Percentiles rank a stretch among this genome's conserved stretches.
phyloP scores from a whole-genome alignment of 371 early-diverging fungal genomes.

The Mucor racemosus region DNA sequence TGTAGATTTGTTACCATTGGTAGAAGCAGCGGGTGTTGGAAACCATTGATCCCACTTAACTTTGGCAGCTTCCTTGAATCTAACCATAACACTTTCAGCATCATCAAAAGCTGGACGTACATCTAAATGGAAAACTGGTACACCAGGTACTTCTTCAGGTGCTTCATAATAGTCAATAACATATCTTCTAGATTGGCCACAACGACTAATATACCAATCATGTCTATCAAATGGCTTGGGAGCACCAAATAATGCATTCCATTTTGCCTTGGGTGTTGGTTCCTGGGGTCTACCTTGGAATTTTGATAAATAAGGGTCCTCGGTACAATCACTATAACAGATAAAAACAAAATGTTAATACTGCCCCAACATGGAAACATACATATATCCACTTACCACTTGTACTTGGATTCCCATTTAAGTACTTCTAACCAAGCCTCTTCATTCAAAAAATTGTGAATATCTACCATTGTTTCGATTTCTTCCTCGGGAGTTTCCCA shows the following conservation, averaged over 20 bases:
- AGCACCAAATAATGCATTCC: slow-evolving; percentile 63
- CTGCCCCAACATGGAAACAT: no score
- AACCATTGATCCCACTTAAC: slow-evolving; percentile 53
- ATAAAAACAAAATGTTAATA: neutral
- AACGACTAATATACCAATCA: slow-evolving; percentile 79
- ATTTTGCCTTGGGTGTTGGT: slow-evolving; percentile 77
- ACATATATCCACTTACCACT: slow-evolving; percentile 54
- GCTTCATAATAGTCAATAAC: slow-evolving; percentile 83
- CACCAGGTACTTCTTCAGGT: slow-evolving; percentile 64
- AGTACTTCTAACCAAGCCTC: slow-evolving; percentile 92
- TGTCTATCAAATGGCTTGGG: slow-evolving; percentile 81
- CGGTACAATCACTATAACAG: slow-evolving; percentile 56
- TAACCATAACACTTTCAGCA: slow-evolving; percentile 60
- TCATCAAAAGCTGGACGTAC: slow-evolving; percentile 85
- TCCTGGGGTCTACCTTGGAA: slow-evolving; percentile 86
- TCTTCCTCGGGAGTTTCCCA: slow-evolving; percentile 92
- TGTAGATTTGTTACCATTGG: neutral
- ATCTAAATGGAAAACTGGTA: slow-evolving; percentile 81
- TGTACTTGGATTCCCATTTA: slow-evolving; percentile 86
- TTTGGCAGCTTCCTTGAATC: slow-evolving; percentile 60
- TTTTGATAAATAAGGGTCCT: slow-evolving; percentile 71
- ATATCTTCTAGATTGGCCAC: slow-evolving; percentile 75
- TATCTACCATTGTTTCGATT: slow-evolving; percentile 92
- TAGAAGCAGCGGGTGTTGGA: slow-evolving; percentile 11
- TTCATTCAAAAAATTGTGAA: slow-evolving; percentile 97